A percentile compares a stretch with the other conserved stretches of the same genome.
Evolutionary conservation across 192 early-diverging fungal species (phyloP).

Genomic region (Neocallimastix lanati): DNA sequence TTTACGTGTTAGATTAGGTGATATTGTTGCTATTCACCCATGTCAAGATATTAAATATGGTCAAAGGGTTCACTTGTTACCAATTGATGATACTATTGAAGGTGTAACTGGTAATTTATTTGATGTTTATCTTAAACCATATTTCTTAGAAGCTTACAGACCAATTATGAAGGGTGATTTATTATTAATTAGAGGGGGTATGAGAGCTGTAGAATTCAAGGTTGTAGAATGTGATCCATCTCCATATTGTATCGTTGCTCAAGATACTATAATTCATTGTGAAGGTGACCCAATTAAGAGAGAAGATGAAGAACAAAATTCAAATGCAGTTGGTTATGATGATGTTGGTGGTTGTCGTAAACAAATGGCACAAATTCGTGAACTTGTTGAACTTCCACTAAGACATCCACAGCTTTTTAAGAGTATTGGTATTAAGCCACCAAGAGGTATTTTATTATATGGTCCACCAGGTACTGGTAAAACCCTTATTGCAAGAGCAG

Average conservation of each 20-base stretch:
- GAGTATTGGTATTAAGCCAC: constrained; percentile 97
- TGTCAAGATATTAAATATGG: constrained; percentile 96
- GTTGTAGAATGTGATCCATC: constrained; percentile 86
- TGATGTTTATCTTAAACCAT: constrained; percentile 93
- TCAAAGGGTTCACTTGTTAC: constrained; percentile 86
- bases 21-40: constrained; percentile 87
- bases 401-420: constrained; percentile 98
- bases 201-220: constrained; percentile 98
- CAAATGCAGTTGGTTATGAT: constrained; percentile 92
- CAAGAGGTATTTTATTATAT: constrained; percentile 92
- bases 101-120: constrained; percentile 94
- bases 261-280: constrained; percentile 95
- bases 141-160: constrained; percentile 94
- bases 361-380: constrained; percentile 98
- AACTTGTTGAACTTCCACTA: constrained; percentile 90
- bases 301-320: constrained; percentile 88
- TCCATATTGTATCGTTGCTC: constrained; percentile 92
- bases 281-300: constrained; percentile 98
- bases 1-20: constrained; percentile 83
- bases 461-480: constrained; percentile 99
- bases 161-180: constrained; percentile 87
- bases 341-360: constrained; percentile 96
- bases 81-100: constrained; percentile 95
- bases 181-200: constrained; percentile 85
- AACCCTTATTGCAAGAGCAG: constrained; percentile 93